Conservation (phyloP, 2,329 filamentous ascomycete genomes). For the Amylocarpus encephaloides region DNA sequence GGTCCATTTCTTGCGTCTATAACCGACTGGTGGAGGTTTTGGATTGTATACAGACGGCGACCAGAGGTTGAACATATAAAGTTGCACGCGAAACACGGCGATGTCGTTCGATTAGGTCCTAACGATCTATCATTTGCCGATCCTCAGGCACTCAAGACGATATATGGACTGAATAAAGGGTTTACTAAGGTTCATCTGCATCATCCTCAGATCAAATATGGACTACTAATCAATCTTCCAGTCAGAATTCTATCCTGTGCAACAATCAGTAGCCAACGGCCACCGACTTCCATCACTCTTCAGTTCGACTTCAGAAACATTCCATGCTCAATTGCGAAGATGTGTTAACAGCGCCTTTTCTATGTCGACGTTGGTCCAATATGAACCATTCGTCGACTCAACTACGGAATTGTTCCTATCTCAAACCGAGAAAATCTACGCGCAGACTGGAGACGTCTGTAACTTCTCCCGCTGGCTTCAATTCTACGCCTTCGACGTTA, state of each 20-base stretch:
- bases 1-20: slow-evolving; percentile 62
- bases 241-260: slow-evolving; percentile 77
- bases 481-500: slow-evolving; percentile 77
- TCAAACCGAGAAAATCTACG: slow-evolving; percentile 52
- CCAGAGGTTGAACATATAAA: slow-evolving; percentile 62
- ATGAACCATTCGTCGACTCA: slow-evolving; percentile 74
- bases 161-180: slow-evolving; percentile 79
- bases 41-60: slow-evolving; percentile 57
- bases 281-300: slow-evolving; percentile 66
- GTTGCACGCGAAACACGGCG: slow-evolving; percentile 65
- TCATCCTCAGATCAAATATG: background rate
- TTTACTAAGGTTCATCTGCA: slow-evolving; percentile 58
- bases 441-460: slow-evolving; percentile 37
- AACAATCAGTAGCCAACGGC: slow-evolving; percentile 66
- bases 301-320: slow-evolving; percentile 67
- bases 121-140: slow-evolving; percentile 69
- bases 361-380: slow-evolving; percentile 70
- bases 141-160: slow-evolving; percentile 64
- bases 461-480: slow-evolving; percentile 70
- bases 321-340: slow-evolving; percentile 67
- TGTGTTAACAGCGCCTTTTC: slow-evolving; percentile 72
- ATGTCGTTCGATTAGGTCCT: slow-evolving; percentile 68
- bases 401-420: slow-evolving; percentile 65
- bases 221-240: slow-evolving; percentile 29
- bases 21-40: slow-evolving; percentile 70